phyloP scores from a whole-genome alignment of 768 basidiomycete genomes.

The Porphyrellus cyaneotinctus region DNA sequence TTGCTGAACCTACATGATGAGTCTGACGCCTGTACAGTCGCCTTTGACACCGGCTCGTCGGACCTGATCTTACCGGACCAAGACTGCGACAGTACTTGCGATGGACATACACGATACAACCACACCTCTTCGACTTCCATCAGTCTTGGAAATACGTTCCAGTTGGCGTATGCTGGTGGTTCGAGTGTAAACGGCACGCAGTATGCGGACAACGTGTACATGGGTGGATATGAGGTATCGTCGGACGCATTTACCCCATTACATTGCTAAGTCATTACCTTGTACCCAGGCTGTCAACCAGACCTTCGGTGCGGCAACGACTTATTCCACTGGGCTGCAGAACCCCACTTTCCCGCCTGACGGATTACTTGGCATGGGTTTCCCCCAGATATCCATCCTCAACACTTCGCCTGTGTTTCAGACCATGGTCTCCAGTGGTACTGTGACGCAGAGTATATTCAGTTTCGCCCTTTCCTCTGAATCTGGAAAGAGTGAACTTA shows the following conservation, averaged over 20 bases:
- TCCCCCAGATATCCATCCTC: conserved; percentile 36
- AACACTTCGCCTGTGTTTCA: conserved; percentile 40
- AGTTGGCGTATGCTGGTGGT: conserved; percentile 37
- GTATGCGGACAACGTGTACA: conserved; percentile 41
- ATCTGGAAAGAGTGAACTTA: conserved; percentile 44
- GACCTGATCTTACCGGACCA: conserved; percentile 43
- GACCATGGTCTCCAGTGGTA: conserved; percentile 38
- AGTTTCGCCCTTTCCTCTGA: conserved; percentile 44
- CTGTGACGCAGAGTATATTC: conserved; percentile 38
- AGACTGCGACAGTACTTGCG: conserved; percentile 29
- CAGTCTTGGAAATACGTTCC: conserved; percentile 25
- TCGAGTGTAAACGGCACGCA: conserved; percentile 36
- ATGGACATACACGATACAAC: conserved; percentile 31
- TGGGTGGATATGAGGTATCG: conserved; percentile 36
- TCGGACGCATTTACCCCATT: conserved; percentile 10
- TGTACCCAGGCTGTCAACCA: conserved; percentile 35
- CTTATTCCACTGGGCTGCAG: conserved; percentile 33
- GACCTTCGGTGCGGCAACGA: conserved; percentile 41
- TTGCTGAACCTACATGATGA: not conserved
- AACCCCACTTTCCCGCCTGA: conserved; percentile 30
- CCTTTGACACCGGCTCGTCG: conserved; percentile 51
- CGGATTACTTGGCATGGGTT: conserved; percentile 43
- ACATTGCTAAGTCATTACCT: not conserved
- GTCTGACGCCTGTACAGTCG: conserved; percentile 31
- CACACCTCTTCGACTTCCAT: conserved; percentile 32